phyloP scores from a whole-genome alignment of 352 stramenopile genomes.

The Pythium utonaiense region DNA sequence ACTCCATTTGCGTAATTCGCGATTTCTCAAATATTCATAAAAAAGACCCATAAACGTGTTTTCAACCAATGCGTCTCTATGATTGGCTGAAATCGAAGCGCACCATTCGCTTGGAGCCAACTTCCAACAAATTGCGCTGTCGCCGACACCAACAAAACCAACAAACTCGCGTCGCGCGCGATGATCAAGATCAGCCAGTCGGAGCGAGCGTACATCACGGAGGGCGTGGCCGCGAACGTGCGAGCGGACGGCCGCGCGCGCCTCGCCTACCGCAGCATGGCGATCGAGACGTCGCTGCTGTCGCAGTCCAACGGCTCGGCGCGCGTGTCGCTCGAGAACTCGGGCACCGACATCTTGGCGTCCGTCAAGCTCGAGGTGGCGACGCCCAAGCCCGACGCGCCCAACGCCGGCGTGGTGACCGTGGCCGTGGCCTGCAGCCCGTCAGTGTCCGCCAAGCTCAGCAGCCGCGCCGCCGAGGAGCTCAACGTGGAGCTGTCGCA shows the following conservation, averaged over 20 bases:
- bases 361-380: conserved; percentile 77
- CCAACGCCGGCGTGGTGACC: conserved; percentile 47
- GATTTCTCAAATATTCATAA: neutral
- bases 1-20: neutral
- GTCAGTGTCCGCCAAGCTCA: conserved; percentile 71
- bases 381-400: conserved; percentile 39
- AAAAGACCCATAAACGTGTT: no score
- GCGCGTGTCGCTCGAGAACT: conserved; percentile 58
- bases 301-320: conserved; percentile 77
- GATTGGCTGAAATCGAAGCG: no score
- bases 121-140: neutral
- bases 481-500: conserved; percentile 78
- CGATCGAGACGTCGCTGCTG: conserved; percentile 67
- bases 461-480: conserved; percentile 65
- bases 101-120: neutral
- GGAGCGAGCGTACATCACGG: conserved; percentile 69
- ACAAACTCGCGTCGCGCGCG: neutral
- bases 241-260: conserved; percentile 64
- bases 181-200: conserved; percentile 80
- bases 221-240: conserved; percentile 67
- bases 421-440: conserved; percentile 60
- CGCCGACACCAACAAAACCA: conserved; percentile 2
- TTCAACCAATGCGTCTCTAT: no score
- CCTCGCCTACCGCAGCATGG: conserved; percentile 56
- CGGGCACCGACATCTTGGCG: conserved; percentile 69